These are phyloP conservation scores for Camellia granthamiana DNA, from an alignment of 148 eudicot genomes.

Conservation along the genomic window DNA sequence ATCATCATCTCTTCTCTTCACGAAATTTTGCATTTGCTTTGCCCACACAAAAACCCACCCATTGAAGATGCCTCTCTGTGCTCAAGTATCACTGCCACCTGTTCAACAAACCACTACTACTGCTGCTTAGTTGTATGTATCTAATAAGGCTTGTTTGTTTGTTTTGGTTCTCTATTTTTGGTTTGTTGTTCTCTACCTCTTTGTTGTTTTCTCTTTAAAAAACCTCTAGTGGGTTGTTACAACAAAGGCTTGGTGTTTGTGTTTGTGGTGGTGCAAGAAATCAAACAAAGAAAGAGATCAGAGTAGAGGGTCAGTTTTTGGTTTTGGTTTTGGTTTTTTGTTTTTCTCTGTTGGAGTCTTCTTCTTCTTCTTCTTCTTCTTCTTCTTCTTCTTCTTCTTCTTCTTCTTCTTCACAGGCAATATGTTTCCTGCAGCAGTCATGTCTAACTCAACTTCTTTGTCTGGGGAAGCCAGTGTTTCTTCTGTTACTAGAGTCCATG, in stretches of 20 bases:
- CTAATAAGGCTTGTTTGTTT: not conserved
- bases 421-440: slow-evolving; percentile 51
- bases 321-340: slow-evolving; percentile 21
- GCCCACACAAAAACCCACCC: not conserved
- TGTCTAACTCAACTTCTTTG: slow-evolving; percentile 58
- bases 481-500: slow-evolving; percentile 23
- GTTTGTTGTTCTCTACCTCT: not conserved
- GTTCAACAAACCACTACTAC: not conserved
- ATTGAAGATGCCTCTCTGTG: slow-evolving; percentile 9
- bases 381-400: slow-evolving; percentile 10
- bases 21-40: slow-evolving; percentile 24
- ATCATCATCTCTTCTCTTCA: slow-evolving; percentile 22
- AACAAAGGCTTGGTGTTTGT: not conserved
- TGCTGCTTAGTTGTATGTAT: not conserved
- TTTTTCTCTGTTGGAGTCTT: slow-evolving; percentile 44
- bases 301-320: slow-evolving; percentile 22
- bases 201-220: slow-evolving; percentile 15
- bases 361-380: not conserved
- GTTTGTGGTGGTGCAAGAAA: not conserved
- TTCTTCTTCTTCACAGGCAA: slow-evolving; percentile 20
- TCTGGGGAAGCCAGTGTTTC: slow-evolving; percentile 55
- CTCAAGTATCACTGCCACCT: not conserved
- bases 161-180: not conserved
- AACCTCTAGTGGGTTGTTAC: slow-evolving; percentile 10
- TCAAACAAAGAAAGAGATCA: slow-evolving; percentile 21